Evolutionary conservation across 2,329 filamentous ascomycete genomes (phyloP), one percentile per base, ranked within the genome.

Genomic region (Exophiala aquamarina): DNA sequence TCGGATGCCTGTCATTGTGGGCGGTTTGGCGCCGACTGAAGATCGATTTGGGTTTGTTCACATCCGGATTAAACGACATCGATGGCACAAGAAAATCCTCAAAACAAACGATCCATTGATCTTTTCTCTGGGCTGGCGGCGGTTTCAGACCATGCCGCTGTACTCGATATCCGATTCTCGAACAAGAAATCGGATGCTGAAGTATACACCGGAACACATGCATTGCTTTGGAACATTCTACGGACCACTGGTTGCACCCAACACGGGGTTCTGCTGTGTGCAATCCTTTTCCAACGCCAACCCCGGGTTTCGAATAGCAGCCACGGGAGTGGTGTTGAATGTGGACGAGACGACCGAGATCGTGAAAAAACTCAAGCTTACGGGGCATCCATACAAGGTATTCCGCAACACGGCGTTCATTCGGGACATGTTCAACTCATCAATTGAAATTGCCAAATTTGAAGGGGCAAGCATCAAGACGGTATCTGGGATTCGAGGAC

Each of bases 351-450:
- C 86, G 32, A 91, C 89, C 3, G 93, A 98, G 66, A 97, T 98
- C 57, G 93, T 98, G 68, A 98, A 98, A 80, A 98, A 98, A 77
- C 84, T 98, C 64, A 98, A 98, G 70, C 81, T 98, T 39, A 96
- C 90, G 0, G 93, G 93, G 50, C 78, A 82, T 38, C 91, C 93
- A 1, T 94, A 93, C 79, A 97, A 97, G 73, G 94, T 97, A 69
- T 97, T 94, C 82, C 95, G 95, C 71, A 98, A 98, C 74, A 98
- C 93, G 0, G 91, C 93, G 31, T 98, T 98, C 66, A 90, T 98
- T 72, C 94, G 93, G 69, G 89, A 95, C 71, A 98, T 98, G 93
- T 98, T 98, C 77, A 90, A 82, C 64, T 85, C 86, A 1, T 79
- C 89, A 0, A 83, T 98, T 33, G 93, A 98, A 66, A 93, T 98